Evolutionary conservation across 1,139 yeast species (phyloP), one percentile per base, ranked within the genome.

Genomic region (Yamadazyma diospyri): DNA sequence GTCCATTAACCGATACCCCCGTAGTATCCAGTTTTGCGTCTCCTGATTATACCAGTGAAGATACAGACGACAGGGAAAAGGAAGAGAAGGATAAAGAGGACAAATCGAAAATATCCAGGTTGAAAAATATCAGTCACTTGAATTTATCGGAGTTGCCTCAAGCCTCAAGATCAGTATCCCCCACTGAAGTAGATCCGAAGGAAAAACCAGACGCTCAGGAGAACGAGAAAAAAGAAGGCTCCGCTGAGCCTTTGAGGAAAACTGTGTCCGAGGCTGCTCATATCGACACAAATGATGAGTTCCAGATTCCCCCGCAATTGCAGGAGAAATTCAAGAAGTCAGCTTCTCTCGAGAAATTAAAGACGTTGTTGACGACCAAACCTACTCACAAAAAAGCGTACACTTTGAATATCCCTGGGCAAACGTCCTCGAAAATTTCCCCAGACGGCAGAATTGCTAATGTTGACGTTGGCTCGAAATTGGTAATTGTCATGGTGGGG

Each of bases 401-500:
- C 16, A 87, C 96, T 0, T 71, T 89, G 33, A 94, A 88, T 49
- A 87, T 89, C 8, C 97, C 97, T 0, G 97, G 97, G 2, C 83
- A 88, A 46, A 88, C 97, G 0, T 75, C 86, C 28, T 81, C 92
- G 2, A 81, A 84, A 40, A 77, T 76, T 3, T 78, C 89, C 0
- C 95, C 95, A 1, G 94, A 86, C 53, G 95, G 95, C 6, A 71
- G 72, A 36, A 83, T 84, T 33, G 81, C 89, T 1, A 75, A 78
- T 13, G 68, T 72, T 35, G 88, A 76, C 63, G 81, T 74, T 4
- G 92, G 89, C 3, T 80, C 94, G 5, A 86, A 86, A 53, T 64
- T 89, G 35, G 95, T 89, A 14, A 87, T 89, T 44, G 95, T 92
- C 16, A 86, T 87, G 95, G 95, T 88, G 10, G 97, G 97, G 0